Percentiles rank a stretch among this genome's conserved stretches.
Conservation (phyloP, 2,329 filamentous ascomycete genomes). For the Leptographium lundbergii region DNA sequence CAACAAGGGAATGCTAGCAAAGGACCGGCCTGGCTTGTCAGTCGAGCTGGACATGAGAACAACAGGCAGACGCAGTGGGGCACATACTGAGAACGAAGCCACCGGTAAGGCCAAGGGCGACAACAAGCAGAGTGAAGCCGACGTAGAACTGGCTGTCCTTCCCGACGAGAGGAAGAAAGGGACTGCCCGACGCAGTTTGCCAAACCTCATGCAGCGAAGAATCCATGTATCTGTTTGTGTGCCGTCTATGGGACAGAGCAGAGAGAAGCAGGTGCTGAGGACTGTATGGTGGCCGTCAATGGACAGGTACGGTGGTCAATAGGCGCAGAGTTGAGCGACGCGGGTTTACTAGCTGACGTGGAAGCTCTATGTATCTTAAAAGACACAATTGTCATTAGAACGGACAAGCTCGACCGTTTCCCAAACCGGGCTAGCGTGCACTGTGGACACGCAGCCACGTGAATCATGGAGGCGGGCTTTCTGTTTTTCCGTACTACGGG, state of each 20-base stretch:
- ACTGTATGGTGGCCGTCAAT: neutral
- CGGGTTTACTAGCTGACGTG: neutral
- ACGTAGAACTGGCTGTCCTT: slow-evolving; percentile 78
- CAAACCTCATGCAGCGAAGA: slow-evolving; percentile 79
- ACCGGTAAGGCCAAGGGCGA: slow-evolving; percentile 61
- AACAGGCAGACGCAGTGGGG: neutral
- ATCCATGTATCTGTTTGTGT: slow-evolving; percentile 45
- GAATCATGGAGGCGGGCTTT: neutral
- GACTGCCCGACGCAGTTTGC: slow-evolving; percentile 81
- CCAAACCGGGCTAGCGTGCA: neutral
- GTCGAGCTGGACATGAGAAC: slow-evolving; percentile 7
- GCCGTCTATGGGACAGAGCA: neutral
- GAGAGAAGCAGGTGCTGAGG: neutral
- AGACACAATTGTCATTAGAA: neutral
- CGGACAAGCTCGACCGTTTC: neutral
- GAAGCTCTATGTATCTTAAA: neutral
- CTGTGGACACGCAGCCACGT: neutral
- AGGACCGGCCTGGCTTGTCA: slow-evolving; percentile 56
- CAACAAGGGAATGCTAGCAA: slow-evolving; percentile 62
- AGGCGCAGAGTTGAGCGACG: neutral
- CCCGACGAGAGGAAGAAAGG: slow-evolving; percentile 66
- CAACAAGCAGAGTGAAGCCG: slow-evolving; percentile 60
- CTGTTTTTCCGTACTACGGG: neutral
- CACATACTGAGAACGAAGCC: slow-evolving; percentile 75
- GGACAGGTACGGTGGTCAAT: neutral